Base-by-base conservation (phyloP, 2,329 filamentous ascomycete species). In the Huntiella moniliformis region DNA sequence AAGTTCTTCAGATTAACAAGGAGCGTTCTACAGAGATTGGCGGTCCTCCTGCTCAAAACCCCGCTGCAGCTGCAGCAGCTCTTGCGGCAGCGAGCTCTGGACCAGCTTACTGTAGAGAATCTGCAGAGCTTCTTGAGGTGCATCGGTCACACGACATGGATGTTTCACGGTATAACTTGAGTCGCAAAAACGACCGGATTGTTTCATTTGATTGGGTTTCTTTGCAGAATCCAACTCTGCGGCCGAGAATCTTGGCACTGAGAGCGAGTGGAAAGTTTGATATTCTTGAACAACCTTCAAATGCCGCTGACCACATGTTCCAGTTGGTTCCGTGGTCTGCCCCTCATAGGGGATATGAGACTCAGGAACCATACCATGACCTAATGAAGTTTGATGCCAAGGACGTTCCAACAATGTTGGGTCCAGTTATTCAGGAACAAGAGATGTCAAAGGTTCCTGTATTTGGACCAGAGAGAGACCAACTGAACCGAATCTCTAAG, bases 181-280 rank as follows among this genome's bases (percentile, higher is more conserved):
- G 63, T 31, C 63, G 67, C 52, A 70, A 70, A 56, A 66, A 69
- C 52, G 71, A 78, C 46, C 67, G 72, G 15, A 77, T 79, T 31
- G 73, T 79, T 5, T 79, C 75, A 0, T 79, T 79, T 56, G 76
- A 80, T 55, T 80, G 76, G 75, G 62, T 79, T 7, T 77, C 71
- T 3, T 61, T 77, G 40, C 64, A 68, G 8, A 73, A 70, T 3
- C 63, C 71, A 3, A 65, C 67, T 11, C 55, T 77, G 42, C 67
- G 67, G 17, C 73, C 74, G 28, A 66, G 75, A n/a, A 60, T 75
- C 35, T 57, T 79, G 17, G 73, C 74, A 1, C 57, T 79, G 18
- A 66, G 74, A 18, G 72, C 72, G 32, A 78, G 70, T 51, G 74
- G 75, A 13, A 63, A 62, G 11, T 74, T 78, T 54, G 73, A 76